Conservation (phyloP, 2,329 filamentous ascomycete species). For the Teratosphaeriaceae sp. region DNA sequence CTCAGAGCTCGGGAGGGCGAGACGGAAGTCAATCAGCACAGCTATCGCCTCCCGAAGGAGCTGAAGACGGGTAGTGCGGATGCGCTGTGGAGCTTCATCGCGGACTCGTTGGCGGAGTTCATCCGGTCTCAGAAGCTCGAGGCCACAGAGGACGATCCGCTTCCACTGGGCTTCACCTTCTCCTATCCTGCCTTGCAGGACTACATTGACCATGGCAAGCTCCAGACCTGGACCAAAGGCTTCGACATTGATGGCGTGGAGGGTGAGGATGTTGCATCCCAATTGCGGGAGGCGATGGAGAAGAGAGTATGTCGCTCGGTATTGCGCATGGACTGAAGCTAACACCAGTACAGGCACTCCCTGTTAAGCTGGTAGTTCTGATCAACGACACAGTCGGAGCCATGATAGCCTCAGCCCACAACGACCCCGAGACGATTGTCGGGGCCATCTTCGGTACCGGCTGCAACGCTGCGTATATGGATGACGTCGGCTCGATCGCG, state of each 20-base stretch:
- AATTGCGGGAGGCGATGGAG: slow-evolving; percentile 73
- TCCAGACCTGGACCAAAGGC: slow-evolving; percentile 96
- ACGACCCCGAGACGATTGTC: slow-evolving; percentile 74
- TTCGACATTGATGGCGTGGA: slow-evolving; percentile 93
- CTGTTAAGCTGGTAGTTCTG: slow-evolving; percentile 75
- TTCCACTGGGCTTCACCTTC: slow-evolving; percentile 91
- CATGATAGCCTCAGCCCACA: slow-evolving; percentile 83
- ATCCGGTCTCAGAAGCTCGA: slow-evolving; percentile 74
- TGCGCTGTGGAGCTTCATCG: slow-evolving; percentile 92
- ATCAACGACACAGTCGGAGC: slow-evolving; percentile 95
- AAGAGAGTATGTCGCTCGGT: slow-evolving; percentile 50
- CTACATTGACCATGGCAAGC: slow-evolving; percentile 84
- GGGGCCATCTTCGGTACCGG: slow-evolving; percentile 93
- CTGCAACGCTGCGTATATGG: slow-evolving; percentile 93
- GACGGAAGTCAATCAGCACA: slow-evolving; percentile 94
- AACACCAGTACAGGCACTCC: slow-evolving; percentile 55
- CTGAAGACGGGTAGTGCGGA: slow-evolving; percentile 80
- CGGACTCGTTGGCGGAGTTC: slow-evolving; percentile 88
- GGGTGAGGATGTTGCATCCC: slow-evolving; percentile 82
- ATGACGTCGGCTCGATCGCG: slow-evolving; percentile 70
- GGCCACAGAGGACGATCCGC: slow-evolving; percentile 53
- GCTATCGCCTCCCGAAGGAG: slow-evolving; percentile 92
- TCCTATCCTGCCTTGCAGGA: slow-evolving; percentile 92
- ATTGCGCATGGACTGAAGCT: slow-evolving; percentile 42
- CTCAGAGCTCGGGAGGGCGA: slow-evolving; percentile 82